Percentiles rank a stretch among this genome's conserved stretches.
These are phyloP conservation scores for Neofusicoccum cordaticola DNA, from an alignment of 2,329 filamentous ascomycete species.

Conservation along the genomic window DNA sequence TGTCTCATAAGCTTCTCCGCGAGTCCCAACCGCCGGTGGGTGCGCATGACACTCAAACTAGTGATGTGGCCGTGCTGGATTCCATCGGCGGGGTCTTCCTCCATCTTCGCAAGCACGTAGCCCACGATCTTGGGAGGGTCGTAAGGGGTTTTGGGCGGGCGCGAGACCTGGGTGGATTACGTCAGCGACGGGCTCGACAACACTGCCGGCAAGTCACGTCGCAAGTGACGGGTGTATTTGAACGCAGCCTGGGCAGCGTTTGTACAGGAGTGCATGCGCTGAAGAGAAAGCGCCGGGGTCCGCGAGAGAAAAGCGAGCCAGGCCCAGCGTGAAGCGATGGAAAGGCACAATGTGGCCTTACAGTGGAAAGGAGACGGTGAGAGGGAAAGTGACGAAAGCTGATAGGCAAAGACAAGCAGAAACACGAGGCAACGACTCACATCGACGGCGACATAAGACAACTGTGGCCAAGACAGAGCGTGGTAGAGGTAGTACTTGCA, in stretches of 20 bases:
- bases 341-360: neutral
- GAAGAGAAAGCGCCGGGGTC: neutral
- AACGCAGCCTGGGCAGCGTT: neutral
- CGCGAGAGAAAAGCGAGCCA: neutral
- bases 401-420: neutral
- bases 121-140: slow-evolving; percentile 97
- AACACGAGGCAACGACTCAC: slow-evolving; percentile 32
- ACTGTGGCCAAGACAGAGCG: slow-evolving; percentile 94
- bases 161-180: slow-evolving; percentile 55
- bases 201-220: too few relatives aligned
- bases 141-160: slow-evolving; percentile 70
- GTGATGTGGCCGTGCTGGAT: slow-evolving; percentile 96
- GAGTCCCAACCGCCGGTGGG: slow-evolving; percentile 83
- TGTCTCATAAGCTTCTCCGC: slow-evolving; percentile 98
- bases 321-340: neutral
- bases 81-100: slow-evolving; percentile 91
- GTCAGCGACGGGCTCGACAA: neutral
- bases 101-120: slow-evolving; percentile 99
- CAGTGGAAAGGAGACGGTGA: neutral
- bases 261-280: neutral
- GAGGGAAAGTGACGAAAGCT: neutral
- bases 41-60: slow-evolving; percentile 91
- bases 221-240: neutral
- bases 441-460: slow-evolving; percentile 95
- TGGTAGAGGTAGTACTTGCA: slow-evolving; percentile 99